Evolutionary conservation across 2,329 filamentous ascomycete genomes (phyloP).

Genomic region (Aspergillus awamori): DNA sequence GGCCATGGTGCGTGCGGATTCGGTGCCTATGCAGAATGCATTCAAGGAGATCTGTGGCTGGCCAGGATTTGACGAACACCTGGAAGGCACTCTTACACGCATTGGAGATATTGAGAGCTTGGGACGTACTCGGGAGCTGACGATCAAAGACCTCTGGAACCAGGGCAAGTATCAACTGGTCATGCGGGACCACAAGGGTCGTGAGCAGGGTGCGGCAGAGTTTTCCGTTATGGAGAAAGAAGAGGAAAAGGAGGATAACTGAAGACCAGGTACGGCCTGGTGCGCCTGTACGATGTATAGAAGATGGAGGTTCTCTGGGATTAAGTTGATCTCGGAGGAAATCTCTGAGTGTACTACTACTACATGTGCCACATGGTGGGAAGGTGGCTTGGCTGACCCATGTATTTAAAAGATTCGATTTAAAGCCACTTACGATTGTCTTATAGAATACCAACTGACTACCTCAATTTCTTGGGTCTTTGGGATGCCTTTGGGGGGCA

Average conservation of each 20-base stretch:
- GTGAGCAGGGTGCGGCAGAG: conserved; percentile 51
- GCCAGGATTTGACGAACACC: conserved; percentile 76
- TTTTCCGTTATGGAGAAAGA: conserved; percentile 48
- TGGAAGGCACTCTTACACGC: conserved; percentile 79
- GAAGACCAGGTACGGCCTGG: conserved; percentile 14
- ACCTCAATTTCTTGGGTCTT: too few relatives aligned
- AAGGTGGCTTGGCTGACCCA: background rate
- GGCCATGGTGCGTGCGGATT: conserved; percentile 87
- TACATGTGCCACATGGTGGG: background rate
- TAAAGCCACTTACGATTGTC: background rate
- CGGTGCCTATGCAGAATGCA: conserved; percentile 92
- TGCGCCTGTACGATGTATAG: conserved; percentile 9
- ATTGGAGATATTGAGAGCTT: conserved; percentile 93
- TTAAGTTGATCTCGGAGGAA: background rate
- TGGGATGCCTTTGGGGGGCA: background rate
- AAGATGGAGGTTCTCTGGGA: background rate
- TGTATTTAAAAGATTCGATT: background rate
- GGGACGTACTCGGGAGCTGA: conserved; percentile 89
- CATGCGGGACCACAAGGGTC: conserved; percentile 51
- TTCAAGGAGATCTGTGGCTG: conserved; percentile 80
- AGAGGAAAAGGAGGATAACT: conserved; percentile 34
- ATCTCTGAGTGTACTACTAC: background rate
- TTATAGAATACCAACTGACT: background rate
- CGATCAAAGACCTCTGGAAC: conserved; percentile 89
- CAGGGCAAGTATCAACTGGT: conserved; percentile 76